phyloP scores from a whole-genome alignment of 2,329 filamentous ascomycete species.

The Pezicula carpinea region DNA sequence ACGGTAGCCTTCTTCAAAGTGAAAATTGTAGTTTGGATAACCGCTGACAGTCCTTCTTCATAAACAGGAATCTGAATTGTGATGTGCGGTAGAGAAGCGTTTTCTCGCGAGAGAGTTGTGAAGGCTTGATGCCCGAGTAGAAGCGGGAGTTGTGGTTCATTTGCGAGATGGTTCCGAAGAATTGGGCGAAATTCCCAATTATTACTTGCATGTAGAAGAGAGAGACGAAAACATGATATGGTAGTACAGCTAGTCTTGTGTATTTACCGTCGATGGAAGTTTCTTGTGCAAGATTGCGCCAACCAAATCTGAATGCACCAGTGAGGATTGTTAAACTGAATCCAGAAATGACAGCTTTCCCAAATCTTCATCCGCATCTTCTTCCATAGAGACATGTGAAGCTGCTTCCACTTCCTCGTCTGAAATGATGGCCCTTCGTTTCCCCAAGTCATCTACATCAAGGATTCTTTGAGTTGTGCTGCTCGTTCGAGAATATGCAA shows the following conservation, averaged over 20 bases:
- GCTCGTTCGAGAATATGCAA: slow-evolving; percentile 49
- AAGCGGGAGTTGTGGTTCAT: slow-evolving; percentile 41
- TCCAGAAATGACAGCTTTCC: slow-evolving; percentile 48
- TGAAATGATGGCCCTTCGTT: slow-evolving; percentile 30
- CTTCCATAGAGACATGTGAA: slow-evolving; percentile 13
- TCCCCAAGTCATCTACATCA: slow-evolving; percentile 56
- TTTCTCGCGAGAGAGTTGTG: slow-evolving; percentile 32
- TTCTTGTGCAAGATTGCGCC: slow-evolving; percentile 49
- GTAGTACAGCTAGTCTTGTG: slow-evolving; percentile 45
- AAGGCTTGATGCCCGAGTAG: slow-evolving; percentile 29
- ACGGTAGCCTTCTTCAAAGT: slow-evolving; percentile 52
- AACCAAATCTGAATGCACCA: slow-evolving; percentile 52
- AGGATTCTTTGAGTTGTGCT: slow-evolving; percentile 44
- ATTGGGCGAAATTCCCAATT: slow-evolving; percentile 44
- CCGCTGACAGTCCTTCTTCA: slow-evolving; percentile 42
- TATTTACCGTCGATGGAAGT: slow-evolving; percentile 49
- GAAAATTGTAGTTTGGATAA: slow-evolving; percentile 51
- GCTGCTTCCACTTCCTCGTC: slow-evolving; percentile 27
- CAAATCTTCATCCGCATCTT: slow-evolving; percentile 25
- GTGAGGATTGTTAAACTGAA: slow-evolving; percentile 48
- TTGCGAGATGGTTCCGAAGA: slow-evolving; percentile 44
- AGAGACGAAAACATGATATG: slow-evolving; percentile 52
- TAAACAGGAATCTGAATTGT: slow-evolving; percentile 47
- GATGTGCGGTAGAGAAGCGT: slow-evolving; percentile 38
- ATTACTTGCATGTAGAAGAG: slow-evolving; percentile 45